Evolutionary conservation across 768 basidiomycete species (phyloP).

Genomic region (Boletus rubroflammeus): DNA sequence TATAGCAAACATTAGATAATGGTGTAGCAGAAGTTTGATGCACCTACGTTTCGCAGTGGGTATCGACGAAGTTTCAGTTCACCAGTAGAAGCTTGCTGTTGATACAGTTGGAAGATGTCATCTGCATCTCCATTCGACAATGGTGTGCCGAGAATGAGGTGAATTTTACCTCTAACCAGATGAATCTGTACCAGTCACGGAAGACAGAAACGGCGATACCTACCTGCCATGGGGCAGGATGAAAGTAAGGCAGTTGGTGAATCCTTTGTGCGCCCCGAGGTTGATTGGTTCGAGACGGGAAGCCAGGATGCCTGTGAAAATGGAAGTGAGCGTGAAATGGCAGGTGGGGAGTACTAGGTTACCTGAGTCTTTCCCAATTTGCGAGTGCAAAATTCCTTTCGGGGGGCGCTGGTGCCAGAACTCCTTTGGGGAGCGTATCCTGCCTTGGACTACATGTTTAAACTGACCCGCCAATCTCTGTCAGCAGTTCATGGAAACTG

Average conservation of each 20-base stretch:
- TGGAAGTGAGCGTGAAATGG: background rate
- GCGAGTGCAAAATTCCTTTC: slow-evolving; percentile 27
- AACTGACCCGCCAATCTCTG: slow-evolving; percentile 8
- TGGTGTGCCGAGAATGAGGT: slow-evolving; percentile 45
- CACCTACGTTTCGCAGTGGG: slow-evolving; percentile 59
- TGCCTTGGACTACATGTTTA: slow-evolving; percentile 16
- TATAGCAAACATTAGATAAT: slow-evolving; percentile 27
- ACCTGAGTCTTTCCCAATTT: slow-evolving; percentile 31
- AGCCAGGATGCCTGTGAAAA: slow-evolving; percentile 18
- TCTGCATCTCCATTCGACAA: slow-evolving; percentile 45
- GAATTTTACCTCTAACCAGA: slow-evolving; percentile 51
- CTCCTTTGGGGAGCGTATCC: slow-evolving; percentile 32
- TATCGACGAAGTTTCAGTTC: slow-evolving; percentile 63
- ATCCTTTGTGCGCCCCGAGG: slow-evolving; percentile 21
- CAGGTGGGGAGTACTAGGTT: background rate
- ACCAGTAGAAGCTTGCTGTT: slow-evolving; percentile 56
- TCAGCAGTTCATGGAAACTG: background rate
- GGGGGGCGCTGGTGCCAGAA: slow-evolving; percentile 34
- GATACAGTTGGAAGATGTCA: slow-evolving; percentile 60
- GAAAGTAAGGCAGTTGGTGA: slow-evolving; percentile 44
- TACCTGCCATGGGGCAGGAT: slow-evolving; percentile 46
- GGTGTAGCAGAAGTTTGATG: background rate
- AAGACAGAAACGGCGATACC: slow-evolving; percentile 6
- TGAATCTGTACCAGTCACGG: background rate
- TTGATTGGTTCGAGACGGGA: slow-evolving; percentile 15